Percentiles rank a stretch among this genome's conserved stretches.
These are phyloP conservation scores for Biscogniauxia sp. DNA, from an alignment of 2,329 filamentous ascomycete genomes.

Conservation along the genomic window DNA sequence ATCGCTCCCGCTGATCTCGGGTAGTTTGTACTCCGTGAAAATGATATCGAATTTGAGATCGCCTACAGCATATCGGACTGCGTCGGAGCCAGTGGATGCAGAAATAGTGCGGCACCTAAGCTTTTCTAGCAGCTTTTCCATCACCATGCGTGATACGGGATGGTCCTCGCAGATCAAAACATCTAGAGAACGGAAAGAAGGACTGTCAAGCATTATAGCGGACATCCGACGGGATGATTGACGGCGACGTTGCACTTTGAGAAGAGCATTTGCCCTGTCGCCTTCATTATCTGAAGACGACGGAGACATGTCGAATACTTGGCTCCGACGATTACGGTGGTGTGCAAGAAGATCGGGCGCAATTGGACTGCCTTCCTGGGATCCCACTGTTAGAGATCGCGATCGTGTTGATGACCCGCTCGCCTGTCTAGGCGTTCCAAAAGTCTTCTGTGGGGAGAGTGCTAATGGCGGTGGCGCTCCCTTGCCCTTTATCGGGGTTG, in stretches of 20 bases:
- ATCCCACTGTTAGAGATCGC: conserved; percentile 88
- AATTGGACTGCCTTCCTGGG: conserved; percentile 82
- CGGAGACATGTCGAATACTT: conserved; percentile 93
- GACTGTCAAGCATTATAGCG: conserved; percentile 82
- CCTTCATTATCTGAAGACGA: conserved; percentile 98
- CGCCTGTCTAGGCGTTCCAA: conserved; percentile 58
- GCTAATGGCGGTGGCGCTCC: conserved; percentile 47
- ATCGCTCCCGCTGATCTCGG: conserved; percentile 91
- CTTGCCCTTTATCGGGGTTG: conserved; percentile 58
- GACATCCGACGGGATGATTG: conserved; percentile 94
- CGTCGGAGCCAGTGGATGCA: conserved; percentile 85
- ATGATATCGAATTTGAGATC: conserved; percentile 99
- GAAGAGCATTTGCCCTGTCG: conserved; percentile 81
- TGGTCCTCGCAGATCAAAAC: conserved; percentile 97
- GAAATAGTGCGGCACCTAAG: conserved; percentile 91
- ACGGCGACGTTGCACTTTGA: conserved; percentile 89
- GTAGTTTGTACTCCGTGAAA: conserved; percentile 94
- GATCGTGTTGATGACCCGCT: conserved; percentile 67
- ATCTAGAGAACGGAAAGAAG: conserved; percentile 85
- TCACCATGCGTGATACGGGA: conserved; percentile 94
- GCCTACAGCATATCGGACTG: conserved; percentile 88
- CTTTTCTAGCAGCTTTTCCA: conserved; percentile 97
- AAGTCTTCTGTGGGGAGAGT: conserved; percentile 62
- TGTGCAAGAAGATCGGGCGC: conserved; percentile 65
- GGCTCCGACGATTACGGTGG: conserved; percentile 88